Evolutionary conservation across 2,329 filamentous ascomycete genomes (phyloP).

Genomic region (Phialemoniopsis sp.): DNA sequence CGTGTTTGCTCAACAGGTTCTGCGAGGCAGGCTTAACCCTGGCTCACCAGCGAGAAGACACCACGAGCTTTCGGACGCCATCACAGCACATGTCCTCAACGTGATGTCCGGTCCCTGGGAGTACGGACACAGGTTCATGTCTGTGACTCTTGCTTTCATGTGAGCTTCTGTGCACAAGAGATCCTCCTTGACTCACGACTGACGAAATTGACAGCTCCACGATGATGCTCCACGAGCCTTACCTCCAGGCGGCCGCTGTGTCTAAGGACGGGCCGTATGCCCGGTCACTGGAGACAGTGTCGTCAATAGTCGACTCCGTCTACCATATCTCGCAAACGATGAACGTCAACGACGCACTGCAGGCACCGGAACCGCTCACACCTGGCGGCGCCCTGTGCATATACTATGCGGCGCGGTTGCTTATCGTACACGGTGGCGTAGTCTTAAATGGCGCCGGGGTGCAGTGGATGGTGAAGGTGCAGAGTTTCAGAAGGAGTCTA

Average conservation of each 20-base stretch:
- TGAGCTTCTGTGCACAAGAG: constrained; percentile 9
- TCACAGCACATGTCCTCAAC: constrained; percentile 13
- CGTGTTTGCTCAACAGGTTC: constrained; percentile 7
- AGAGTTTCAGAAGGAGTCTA: constrained; percentile 12
- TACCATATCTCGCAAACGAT: constrained; percentile 12
- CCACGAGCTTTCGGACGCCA: constrained; percentile 11
- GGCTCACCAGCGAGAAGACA: too few species aligned
- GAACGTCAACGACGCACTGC: constrained; percentile 7
- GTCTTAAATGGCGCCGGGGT: constrained; percentile 10
- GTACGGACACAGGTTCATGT: constrained; percentile 15
- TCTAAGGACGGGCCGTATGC: constrained; percentile 5
- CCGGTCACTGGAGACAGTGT: constrained; percentile 12
- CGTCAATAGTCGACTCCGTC: constrained; percentile 14
- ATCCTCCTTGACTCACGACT: too few species aligned
- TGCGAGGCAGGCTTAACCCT: neutral
- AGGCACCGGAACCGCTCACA: constrained; percentile 9
- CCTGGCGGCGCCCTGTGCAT: constrained; percentile 17
- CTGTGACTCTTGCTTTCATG: constrained; percentile 20
- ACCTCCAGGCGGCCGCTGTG: constrained; percentile 8
- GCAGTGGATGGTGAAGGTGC: constrained; percentile 16
- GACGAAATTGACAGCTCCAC: constrained; percentile 14
- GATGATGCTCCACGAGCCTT: constrained; percentile 20
- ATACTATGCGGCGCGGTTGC: constrained; percentile 16
- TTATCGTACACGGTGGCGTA: constrained; percentile 16
- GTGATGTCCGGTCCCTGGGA: constrained; percentile 14